Evolutionary conservation across 306 rosid species (phyloP), one percentile per base, ranked within the genome.

Genomic region (Cicer cuneatum): DNA sequence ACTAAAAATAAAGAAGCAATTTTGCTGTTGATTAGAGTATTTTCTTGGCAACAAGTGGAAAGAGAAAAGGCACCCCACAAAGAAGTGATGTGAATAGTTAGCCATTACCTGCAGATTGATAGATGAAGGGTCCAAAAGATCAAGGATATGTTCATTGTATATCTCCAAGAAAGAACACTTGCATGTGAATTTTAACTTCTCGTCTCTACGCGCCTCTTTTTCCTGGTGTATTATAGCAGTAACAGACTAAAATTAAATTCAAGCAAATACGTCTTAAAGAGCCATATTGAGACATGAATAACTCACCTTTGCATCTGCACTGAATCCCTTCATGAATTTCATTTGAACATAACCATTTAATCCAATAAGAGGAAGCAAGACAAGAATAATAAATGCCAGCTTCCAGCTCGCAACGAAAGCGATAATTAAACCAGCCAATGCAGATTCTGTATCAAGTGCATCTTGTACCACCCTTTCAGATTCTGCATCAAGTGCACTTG

Each of bases 91-190:
- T 38, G 18, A 47, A 70, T 71, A 41, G 56, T 48, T 57, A 66
- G 52, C 54, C 69, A 51, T 56, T 80, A 92, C 99, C 96, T 94
- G 99, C 82, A 94, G 83, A 74, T 94, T 92, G 86, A 49, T 89
- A 14, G 98, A 83, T 66, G 92, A 87, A 3, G 99, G 99, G 18
- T 94, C 99, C 81, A 94, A 75, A 66, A 94, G 99, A 86, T 94
- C 99, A 78, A 94, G 93, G 78, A 94, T 94, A 45, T 92, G 99
- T 81, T 94, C 99, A 1, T 94, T 94, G 88, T 94, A 94, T 78
- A 94, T 94, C 83, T 94, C 99, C 82, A 94, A 72, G 81, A 94
- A 94, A 73, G 99, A 94, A 81, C 96, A 87, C 86, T 89, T 94
- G 77, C 99, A 90, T 5, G 89, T 81, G 80, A 85, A 94, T 85